These are phyloP conservation scores for Endocladia muricata DNA, from an alignment of 31 red algal species.

Conservation along the genomic window DNA sequence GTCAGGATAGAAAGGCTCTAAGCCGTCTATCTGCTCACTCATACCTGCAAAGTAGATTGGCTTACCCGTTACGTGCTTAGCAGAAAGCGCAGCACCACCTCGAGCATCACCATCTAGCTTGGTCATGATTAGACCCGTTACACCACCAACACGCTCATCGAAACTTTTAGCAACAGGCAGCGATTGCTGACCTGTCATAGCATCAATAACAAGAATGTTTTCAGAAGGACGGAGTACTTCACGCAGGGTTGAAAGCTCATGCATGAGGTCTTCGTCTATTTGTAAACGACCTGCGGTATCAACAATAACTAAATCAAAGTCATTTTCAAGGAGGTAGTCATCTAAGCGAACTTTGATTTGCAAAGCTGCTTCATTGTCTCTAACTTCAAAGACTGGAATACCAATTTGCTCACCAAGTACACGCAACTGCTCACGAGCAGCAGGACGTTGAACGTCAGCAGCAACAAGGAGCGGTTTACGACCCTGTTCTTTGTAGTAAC, in stretches of 20 bases:
- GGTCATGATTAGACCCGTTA: slow-evolving; percentile 54
- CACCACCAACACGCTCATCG: slow-evolving; percentile 26
- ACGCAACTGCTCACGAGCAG: slow-evolving; percentile 54
- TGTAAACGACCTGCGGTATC: slow-evolving; percentile 74
- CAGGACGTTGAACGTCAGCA: slow-evolving; percentile 62
- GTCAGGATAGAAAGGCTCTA: slow-evolving; percentile 67
- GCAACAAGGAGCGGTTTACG: slow-evolving; percentile 60
- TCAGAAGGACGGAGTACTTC: slow-evolving; percentile 28
- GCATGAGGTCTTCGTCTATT: slow-evolving; percentile 71
- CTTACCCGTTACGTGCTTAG: slow-evolving; percentile 33
- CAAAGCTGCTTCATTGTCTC: slow-evolving; percentile 9
- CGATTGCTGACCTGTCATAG: slow-evolving; percentile 78
- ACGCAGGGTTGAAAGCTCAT: slow-evolving; percentile 44
- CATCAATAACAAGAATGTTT: slow-evolving; percentile 66
- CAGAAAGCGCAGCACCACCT: slow-evolving; percentile 75
- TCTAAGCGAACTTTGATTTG: slow-evolving; percentile 29
- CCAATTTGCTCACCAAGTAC: slow-evolving; percentile 38
- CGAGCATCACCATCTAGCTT: slow-evolving; percentile 78
- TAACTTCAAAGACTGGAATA: slow-evolving; percentile 16
- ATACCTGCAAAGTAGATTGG: slow-evolving; percentile 61
- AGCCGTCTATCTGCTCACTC: slow-evolving; percentile 50
- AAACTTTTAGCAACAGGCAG: slow-evolving; percentile 49
- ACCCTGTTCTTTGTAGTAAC: slow-evolving; percentile 11
- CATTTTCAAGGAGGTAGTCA: no score
- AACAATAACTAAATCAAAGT: slow-evolving; percentile 54